A percentile compares a stretch with the other conserved stretches of the same genome.
Conservation (phyloP, 1,284 basidiomycete genomes). For the Ustilago shanxiensis region DNA sequence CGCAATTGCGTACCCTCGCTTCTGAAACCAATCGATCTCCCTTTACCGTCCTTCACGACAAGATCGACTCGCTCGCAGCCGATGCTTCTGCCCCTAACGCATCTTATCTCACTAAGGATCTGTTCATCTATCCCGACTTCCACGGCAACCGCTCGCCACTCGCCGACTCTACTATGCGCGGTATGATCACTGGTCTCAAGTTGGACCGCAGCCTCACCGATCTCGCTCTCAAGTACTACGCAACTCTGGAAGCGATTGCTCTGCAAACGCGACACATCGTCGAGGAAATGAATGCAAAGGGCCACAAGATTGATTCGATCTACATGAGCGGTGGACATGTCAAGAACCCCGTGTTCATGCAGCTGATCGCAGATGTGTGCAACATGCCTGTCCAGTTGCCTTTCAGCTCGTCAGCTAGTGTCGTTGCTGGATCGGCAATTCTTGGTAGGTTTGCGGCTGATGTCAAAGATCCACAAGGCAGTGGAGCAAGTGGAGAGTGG, state of each 20-base stretch:
- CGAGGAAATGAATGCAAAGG: constrained; percentile 86
- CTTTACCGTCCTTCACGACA: constrained; percentile 78
- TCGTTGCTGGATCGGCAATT: constrained; percentile 93
- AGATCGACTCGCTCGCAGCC: constrained; percentile 79
- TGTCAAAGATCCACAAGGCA: constrained; percentile 61
- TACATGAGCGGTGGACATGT: constrained; percentile 80
- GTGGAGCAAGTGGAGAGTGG: constrained; percentile 38
- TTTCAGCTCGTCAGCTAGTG: constrained; percentile 80
- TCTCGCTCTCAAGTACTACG: constrained; percentile 89
- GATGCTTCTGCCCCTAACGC: constrained; percentile 57
- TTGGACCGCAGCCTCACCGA: constrained; percentile 84
- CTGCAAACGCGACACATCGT: constrained; percentile 96
- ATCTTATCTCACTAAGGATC: constrained; percentile 85
- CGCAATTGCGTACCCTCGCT: constrained; percentile 76
- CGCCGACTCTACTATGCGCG: constrained; percentile 91
- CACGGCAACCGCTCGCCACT: constrained; percentile 90
- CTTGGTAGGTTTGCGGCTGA: constrained; percentile 88
- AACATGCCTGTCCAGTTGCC: constrained; percentile 87
- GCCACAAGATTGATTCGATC: constrained; percentile 86
- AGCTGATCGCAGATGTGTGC: constrained; percentile 86
- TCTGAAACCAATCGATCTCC: constrained; percentile 71
- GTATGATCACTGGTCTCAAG: constrained; percentile 87
- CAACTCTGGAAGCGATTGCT: constrained; percentile 92
- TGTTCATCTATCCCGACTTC: constrained; percentile 95
- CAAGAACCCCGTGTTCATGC: constrained; percentile 66